A percentile compares a stretch with the other conserved stretches of the same genome.
Evolutionary conservation across 495 filamentous ascomycete genomes (phyloP).

Genomic region (Penicillium cinerascens): DNA sequence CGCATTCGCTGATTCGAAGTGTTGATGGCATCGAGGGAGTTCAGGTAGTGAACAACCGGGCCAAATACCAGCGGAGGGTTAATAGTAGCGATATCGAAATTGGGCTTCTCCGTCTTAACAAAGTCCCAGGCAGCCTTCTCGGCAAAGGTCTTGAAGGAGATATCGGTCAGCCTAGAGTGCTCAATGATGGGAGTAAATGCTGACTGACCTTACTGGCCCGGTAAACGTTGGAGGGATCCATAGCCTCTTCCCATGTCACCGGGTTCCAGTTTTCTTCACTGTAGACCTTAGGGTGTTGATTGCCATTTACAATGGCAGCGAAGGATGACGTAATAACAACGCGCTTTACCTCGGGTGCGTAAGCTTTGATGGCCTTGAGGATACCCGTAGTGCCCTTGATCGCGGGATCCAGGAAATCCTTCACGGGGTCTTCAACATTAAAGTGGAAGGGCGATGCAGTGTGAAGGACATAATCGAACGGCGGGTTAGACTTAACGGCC

Average conservation of each 20-base stretch:
- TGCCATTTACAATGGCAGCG: conserved; percentile 63
- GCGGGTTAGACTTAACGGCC: conserved; percentile 65
- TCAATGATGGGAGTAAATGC: neutral
- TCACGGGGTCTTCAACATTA: conserved; percentile 66
- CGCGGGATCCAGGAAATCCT: conserved; percentile 79
- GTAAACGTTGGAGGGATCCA: conserved; percentile 59
- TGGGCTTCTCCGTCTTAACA: conserved; percentile 71
- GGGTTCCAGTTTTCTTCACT: conserved; percentile 82
- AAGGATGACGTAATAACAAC: conserved; percentile 87
- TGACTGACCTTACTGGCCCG: conserved; percentile 58
- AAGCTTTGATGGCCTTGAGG: conserved; percentile 68
- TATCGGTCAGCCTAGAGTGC: neutral
- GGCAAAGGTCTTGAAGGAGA: conserved; percentile 40
- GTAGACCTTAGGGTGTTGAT: conserved; percentile 54
- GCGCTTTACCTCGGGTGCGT: conserved; percentile 72
- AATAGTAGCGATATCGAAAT: conserved; percentile 71
- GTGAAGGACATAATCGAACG: conserved; percentile 83
- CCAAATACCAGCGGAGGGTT: conserved; percentile 70
- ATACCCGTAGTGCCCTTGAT: conserved; percentile 82
- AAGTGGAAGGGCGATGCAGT: conserved; percentile 86
- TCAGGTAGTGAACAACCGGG: conserved; percentile 63
- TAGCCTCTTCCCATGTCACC: conserved; percentile 65
- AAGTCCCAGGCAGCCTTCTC: conserved; percentile 82
- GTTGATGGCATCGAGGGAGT: conserved; percentile 63
- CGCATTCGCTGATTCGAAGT: conserved; percentile 61